A percentile compares a stretch with the other conserved stretches of the same genome.
Conservation (phyloP, 257 asterid species). For the Fraxinus americana region DNA sequence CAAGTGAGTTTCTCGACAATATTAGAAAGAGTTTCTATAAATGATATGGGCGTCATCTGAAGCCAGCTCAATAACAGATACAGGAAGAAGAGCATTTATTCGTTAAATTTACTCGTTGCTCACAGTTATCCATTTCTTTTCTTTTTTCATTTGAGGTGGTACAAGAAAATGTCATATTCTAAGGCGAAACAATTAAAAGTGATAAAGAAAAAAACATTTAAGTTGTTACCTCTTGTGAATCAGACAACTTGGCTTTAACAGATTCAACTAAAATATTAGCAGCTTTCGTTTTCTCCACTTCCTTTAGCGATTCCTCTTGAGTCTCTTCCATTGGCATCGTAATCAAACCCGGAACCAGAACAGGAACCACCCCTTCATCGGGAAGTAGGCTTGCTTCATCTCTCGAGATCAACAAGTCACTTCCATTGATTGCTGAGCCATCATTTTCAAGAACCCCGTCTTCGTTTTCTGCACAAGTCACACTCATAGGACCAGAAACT, state of each 20-base stretch:
- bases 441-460: conserved; percentile 13
- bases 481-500: neutral
- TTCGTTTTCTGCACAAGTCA: conserved; percentile 12
- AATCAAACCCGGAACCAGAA: conserved; percentile 64
- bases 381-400: conserved; percentile 21
- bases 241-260: conserved; percentile 32
- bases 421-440: neutral
- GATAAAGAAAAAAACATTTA: conserved; percentile 24
- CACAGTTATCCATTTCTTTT: neutral
- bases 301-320: conserved; percentile 26
- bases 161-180: conserved; percentile 7
- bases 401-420: conserved; percentile 15
- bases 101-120: neutral
- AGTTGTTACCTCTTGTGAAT: conserved; percentile 52
- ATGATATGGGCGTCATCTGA: neutral
- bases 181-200: neutral
- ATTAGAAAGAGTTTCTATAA: too few relatives aligned
- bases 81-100: neutral
- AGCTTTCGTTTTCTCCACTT: conserved; percentile 25
- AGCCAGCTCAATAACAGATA: neutral
- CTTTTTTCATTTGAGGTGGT: neutral
- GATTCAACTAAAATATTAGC: conserved; percentile 21
- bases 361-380: conserved; percentile 40
- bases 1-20: too few relatives aligned
- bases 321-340: conserved; percentile 33